Evolutionary conservation across 176 grass and related monocot genomes (phyloP), one percentile per base, ranked within the genome.

Genomic region (Neostapfia colusana): DNA sequence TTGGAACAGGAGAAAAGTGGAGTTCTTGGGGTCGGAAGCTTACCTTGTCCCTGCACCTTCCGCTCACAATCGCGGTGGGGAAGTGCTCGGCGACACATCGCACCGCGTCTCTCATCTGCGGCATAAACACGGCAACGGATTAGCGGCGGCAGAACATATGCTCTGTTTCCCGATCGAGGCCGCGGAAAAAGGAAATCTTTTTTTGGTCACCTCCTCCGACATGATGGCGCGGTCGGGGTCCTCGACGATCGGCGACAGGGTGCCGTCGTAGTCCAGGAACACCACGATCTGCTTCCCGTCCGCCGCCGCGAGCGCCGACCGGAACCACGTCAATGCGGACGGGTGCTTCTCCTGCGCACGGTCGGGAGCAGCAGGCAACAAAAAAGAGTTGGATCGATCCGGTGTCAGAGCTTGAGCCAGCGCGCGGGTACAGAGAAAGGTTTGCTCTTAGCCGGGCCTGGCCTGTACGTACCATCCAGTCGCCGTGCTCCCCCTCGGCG

Each of bases 221-320:
- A 97, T 97, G 81, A 84, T 71, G 21, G 93, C 93, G 37, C 27
- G 45, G 62, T 97, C 90, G 25, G 93, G 93, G 61, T 97, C 94
- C 34, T 76, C 42, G 20, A 97, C 91, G 84, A 97, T 97, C 4
- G 94, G 94, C 18, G 94, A 97, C 39, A 97, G 82, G 35, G 94
- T 97, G 25, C 94, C 94, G 78, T 97, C 94, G 80, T 97, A 97
- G 60, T 97, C 94, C 13, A 97, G 83, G 77, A 97, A 97, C 84
- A 97, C 83, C 14, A 89, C 91, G 15, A 97, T 76, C 80, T 91
- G 57, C 84, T 91, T 97, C 28, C 94, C 86, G 25, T 86, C 81
- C 7, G 91, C 81, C 13, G 65, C 80, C 6, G 68, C 87, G 16
- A 75, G 57, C 27, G 89, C 69, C 26, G 59, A 34, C 79, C 93